A percentile compares a stretch with the other conserved stretches of the same genome.
Conservation (phyloP, 108 stramenopile genomes). For the Conticribra guillardii region DNA sequence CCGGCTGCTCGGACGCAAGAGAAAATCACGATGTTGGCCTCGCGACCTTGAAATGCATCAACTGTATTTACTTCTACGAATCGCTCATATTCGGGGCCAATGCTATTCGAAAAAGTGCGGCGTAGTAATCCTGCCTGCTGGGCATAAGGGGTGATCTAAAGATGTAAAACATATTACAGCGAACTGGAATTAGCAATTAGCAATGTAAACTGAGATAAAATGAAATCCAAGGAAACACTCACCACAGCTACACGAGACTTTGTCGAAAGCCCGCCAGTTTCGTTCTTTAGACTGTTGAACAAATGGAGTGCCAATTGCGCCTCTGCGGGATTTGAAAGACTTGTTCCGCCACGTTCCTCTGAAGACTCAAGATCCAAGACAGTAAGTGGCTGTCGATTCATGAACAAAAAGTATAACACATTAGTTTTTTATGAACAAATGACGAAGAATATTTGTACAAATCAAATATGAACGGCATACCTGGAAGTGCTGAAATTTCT, state of each 20-base stretch:
- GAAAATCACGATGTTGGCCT: constrained; percentile 93
- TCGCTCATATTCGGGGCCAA: constrained; percentile 55
- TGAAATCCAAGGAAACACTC: constrained; percentile 9
- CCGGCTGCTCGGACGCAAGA: constrained; percentile 91
- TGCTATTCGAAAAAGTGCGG: constrained; percentile 52
- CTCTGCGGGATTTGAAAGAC: constrained; percentile 77
- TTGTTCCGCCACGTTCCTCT: constrained; percentile 87
- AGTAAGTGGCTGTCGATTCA: constrained; percentile 64
- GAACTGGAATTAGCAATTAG: constrained; percentile 19
- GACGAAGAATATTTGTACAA: constrained; percentile 10
- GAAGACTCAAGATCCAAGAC: constrained; percentile 83
- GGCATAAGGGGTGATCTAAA: constrained; percentile 90
- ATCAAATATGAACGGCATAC: constrained; percentile 19
- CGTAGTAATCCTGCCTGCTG: constrained; percentile 82
- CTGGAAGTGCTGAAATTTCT: constrained; percentile 53
- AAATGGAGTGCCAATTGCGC: constrained; percentile 80
- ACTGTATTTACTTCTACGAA: constrained; percentile 92
- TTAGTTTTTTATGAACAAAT: neutral
- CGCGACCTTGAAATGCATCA: constrained; percentile 95
- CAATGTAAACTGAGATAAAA: constrained; percentile 7
- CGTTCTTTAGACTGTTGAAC: constrained; percentile 52
- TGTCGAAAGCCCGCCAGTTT: constrained; percentile 59
- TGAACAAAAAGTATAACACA: too few relatives aligned
- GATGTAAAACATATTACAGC: constrained; percentile 2
- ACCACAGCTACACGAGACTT: constrained; percentile 68